These are phyloP conservation scores for Capsicum baccatum DNA, from an alignment of 257 asterid species.

Conservation along the genomic window DNA sequence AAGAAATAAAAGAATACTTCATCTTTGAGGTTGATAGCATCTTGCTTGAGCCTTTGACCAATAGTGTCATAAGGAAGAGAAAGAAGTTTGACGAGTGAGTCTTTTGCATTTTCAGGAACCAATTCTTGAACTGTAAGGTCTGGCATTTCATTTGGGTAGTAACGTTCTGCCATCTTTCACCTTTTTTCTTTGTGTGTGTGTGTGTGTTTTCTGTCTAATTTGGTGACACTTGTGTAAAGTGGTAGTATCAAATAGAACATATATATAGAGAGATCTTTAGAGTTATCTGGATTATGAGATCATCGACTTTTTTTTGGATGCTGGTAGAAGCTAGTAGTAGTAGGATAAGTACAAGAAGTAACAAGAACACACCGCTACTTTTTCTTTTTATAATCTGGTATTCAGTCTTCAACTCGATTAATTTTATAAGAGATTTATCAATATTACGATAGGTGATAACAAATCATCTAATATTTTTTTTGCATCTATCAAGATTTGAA, in stretches of 20 bases:
- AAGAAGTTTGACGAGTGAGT: slow-evolving; percentile 67
- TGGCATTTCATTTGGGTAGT: slow-evolving; percentile 68
- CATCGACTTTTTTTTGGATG: not conserved
- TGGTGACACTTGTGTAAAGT: not conserved
- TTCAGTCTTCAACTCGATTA: too few relatives aligned
- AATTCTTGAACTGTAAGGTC: slow-evolving; percentile 42
- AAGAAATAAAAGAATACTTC: slow-evolving; percentile 37
- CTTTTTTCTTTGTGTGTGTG: too few relatives aligned
- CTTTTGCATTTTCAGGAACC: slow-evolving; percentile 31
- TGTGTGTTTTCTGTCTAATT: not conserved
- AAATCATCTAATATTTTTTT: too few relatives aligned
- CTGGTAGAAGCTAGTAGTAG: not conserved
- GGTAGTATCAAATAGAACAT: not conserved
- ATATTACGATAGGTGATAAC: too few relatives aligned
- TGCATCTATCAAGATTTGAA: too few relatives aligned
- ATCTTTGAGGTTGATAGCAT: slow-evolving; percentile 64
- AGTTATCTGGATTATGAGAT: not conserved
- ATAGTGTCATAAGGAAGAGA: slow-evolving; percentile 60
- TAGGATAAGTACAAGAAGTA: not conserved
- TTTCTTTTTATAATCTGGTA: too few relatives aligned
- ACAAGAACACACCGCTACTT: not conserved
- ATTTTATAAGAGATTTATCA: too few relatives aligned
- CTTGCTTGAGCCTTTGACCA: slow-evolving; percentile 48
- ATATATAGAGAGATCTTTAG: not conserved
- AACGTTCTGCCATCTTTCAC: slow-evolving; percentile 63